phyloP scores from a whole-genome alignment of 75 land plant species.

The Pinus taeda region DNA sequence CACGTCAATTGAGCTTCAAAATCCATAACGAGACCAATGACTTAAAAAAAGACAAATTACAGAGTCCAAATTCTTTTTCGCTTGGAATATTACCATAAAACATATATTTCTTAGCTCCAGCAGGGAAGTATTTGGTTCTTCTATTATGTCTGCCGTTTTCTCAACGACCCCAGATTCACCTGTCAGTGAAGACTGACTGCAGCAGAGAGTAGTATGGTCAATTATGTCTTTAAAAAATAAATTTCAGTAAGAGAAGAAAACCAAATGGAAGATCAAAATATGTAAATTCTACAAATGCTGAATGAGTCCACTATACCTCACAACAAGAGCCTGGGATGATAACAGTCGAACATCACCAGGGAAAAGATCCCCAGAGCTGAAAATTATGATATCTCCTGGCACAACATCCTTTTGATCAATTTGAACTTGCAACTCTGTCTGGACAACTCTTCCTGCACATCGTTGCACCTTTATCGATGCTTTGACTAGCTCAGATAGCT shows the following conservation, averaged over 20 bases:
- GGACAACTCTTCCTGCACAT: constrained; percentile 41
- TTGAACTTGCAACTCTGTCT: constrained; percentile 47
- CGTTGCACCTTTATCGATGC: constrained; percentile 50
- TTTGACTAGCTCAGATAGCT: constrained; percentile 42
- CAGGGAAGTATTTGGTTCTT: constrained; percentile 37
- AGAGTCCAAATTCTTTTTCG: neutral
- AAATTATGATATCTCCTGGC: constrained; percentile 51
- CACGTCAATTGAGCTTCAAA: neutral
- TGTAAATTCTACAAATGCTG: neutral
- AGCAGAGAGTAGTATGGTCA: constrained; percentile 22
- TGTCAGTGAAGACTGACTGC: constrained; percentile 69
- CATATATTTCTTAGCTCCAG: constrained; percentile 60
- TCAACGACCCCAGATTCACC: constrained; percentile 51
- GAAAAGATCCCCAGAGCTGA: constrained; percentile 56
- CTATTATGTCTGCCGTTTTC: constrained; percentile 46
- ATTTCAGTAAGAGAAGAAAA: neutral
- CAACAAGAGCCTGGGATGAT: constrained; percentile 42
- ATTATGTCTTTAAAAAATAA: constrained; percentile 6
- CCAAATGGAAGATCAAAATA: neutral
- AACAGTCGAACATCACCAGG: constrained; percentile 58
- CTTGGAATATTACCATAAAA: constrained; percentile 41
- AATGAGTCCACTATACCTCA: constrained; percentile 30
- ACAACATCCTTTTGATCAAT: constrained; percentile 59
- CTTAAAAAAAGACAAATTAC: neutral
- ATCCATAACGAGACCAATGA: neutral